Percentiles rank a stretch among this genome's conserved stretches.
phyloP scores from a whole-genome alignment of 257 asterid genomes.

The Craterostigma plantagineum region DNA sequence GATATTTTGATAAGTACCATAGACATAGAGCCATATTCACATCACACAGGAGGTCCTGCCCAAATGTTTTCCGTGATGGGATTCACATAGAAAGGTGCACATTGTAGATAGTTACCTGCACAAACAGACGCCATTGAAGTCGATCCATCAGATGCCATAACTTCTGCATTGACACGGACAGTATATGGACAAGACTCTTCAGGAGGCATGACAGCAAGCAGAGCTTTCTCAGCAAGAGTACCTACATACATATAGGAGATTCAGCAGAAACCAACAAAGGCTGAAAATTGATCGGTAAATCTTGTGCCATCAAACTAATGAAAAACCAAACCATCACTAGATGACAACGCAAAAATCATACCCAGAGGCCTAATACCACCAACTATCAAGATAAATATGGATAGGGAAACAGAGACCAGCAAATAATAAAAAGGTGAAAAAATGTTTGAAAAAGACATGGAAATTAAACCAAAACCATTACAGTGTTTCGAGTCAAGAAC shows the following conservation, averaged over 20 bases:
- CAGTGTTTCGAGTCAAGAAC: too few relatives aligned
- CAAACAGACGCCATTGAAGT: slow-evolving; percentile 99
- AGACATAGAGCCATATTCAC: neutral
- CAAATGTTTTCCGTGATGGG: neutral
- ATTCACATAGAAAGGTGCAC: slow-evolving; percentile 1
- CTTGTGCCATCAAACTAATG: too few relatives aligned
- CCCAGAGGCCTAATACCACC: too few relatives aligned
- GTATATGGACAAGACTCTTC: slow-evolving; percentile 77
- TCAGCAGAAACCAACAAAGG: slow-evolving; percentile 1
- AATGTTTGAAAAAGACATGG: too few relatives aligned
- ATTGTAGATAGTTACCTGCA: slow-evolving; percentile 44
- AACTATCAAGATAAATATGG: too few relatives aligned
- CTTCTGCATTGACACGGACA: slow-evolving; percentile 88
- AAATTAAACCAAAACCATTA: too few relatives aligned
- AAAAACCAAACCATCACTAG: too few relatives aligned
- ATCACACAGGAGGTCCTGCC: slow-evolving; percentile 4
- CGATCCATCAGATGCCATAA: slow-evolving; percentile 98
- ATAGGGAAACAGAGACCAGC: too few relatives aligned
- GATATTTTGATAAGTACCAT: too few relatives aligned
- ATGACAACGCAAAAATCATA: too few relatives aligned
- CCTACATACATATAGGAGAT: slow-evolving; percentile 31
- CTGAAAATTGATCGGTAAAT: too few relatives aligned
- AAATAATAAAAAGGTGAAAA: neutral
- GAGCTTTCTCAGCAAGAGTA: slow-evolving; percentile 94
- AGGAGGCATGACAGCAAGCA: slow-evolving; percentile 76